These are phyloP conservation scores for Chlamydomonas incerta DNA, from an alignment of 139 green algal species.

Conservation along the genomic window DNA sequence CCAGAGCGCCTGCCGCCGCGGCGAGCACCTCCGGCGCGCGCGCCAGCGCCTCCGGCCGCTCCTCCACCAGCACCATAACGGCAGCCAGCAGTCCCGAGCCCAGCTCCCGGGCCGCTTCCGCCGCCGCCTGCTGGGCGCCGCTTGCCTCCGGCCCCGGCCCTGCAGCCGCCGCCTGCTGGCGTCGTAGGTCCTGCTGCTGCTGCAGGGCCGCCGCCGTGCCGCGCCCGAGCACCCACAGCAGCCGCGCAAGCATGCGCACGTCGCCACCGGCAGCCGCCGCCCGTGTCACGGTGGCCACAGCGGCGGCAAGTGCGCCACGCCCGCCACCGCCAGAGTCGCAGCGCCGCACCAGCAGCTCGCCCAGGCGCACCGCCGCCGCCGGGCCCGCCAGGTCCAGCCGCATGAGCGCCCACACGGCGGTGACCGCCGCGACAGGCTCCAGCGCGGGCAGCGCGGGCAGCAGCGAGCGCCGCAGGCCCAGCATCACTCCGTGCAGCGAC, in stretches of 20 bases:
- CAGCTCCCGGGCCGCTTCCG: background rate
- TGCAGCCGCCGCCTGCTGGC: too few species aligned
- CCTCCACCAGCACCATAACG: background rate
- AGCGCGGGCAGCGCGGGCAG: background rate
- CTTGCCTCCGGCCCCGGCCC: too few species aligned
- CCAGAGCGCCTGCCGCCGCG: background rate
- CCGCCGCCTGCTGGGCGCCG: background rate
- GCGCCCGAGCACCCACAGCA: slow-evolving; percentile 16
- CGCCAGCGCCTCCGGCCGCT: background rate
- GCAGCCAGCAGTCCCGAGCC: background rate
- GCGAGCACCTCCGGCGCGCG: background rate
- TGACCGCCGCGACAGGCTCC: background rate
- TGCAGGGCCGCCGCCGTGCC: background rate
- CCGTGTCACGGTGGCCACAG: background rate
- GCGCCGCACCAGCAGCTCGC: background rate
- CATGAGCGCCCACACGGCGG: background rate
- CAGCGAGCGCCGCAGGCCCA: background rate
- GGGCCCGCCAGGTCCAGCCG: background rate
- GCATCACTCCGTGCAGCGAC: background rate
- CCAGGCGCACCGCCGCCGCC: background rate
- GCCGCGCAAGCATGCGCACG: background rate
- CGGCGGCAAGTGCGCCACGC: background rate
- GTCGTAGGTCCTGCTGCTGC: background rate
- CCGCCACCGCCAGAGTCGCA: background rate
- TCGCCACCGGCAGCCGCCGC: background rate